These are phyloP conservation scores for Jamesozyma rosinii DNA, from an alignment of 805 yeast species.

Conservation along the genomic window DNA sequence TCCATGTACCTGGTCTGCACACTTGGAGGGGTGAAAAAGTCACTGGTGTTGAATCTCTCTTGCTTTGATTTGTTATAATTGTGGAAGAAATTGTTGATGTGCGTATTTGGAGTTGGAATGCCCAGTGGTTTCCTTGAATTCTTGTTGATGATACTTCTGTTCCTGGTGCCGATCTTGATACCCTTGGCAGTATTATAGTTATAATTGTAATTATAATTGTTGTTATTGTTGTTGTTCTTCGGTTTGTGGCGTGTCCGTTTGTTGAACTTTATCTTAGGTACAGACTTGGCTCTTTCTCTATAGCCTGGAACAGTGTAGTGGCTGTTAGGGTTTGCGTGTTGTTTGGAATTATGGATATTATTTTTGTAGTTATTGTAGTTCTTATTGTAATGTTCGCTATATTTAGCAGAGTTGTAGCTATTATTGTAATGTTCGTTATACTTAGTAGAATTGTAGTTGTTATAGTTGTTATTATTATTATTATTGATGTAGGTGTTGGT, in stretches of 20 bases:
- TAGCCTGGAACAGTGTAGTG: background rate
- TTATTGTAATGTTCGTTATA: background rate
- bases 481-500: conserved; percentile 5
- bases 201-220: conserved; percentile 8
- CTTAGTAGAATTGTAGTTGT: background rate
- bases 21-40: conserved; percentile 71
- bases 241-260: conserved; percentile 20
- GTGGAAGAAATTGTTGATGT: conserved; percentile 34
- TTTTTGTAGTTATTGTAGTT: background rate
- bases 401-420: background rate
- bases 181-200: conserved; percentile 15
- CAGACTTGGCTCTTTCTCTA: conserved; percentile 22
- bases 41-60: conserved; percentile 48
- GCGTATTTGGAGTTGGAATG: conserved; percentile 49
- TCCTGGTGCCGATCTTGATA: conserved; percentile 20
- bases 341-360: background rate
- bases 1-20: conserved; percentile 64
- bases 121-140: conserved; percentile 51
- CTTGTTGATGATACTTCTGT: conserved; percentile 22
- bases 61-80: conserved; percentile 25
- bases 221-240: conserved; percentile 5
- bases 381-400: background rate
- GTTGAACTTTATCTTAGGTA: conserved; percentile 25
- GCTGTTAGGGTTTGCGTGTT: background rate
- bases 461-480: background rate